A percentile compares a stretch with the other conserved stretches of the same genome.
phyloP scores from a whole-genome alignment of 2,329 filamentous ascomycete species.

The Ophiosphaerella narmari region DNA sequence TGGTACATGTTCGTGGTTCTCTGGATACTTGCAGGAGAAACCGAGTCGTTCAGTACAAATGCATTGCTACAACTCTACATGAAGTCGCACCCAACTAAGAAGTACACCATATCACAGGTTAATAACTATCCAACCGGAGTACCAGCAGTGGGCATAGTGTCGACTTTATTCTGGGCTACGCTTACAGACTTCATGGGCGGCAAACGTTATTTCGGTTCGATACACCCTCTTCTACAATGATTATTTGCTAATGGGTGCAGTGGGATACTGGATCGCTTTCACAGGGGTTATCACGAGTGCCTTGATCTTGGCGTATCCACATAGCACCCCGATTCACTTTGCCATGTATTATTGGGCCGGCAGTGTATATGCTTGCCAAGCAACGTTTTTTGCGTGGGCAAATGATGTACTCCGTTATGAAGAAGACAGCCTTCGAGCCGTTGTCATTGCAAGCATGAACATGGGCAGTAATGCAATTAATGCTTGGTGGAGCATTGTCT shows the following conservation, averaged over 20 bases:
- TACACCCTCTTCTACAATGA: not conserved
- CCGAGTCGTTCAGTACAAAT: constrained; percentile 72
- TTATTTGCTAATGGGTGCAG: constrained; percentile 15
- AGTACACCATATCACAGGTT: constrained; percentile 55
- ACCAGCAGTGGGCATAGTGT: constrained; percentile 57
- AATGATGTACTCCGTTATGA: constrained; percentile 71
- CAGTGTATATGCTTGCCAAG: constrained; percentile 72
- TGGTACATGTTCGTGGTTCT: constrained; percentile 70
- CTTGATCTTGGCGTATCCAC: constrained; percentile 62
- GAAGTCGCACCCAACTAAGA: constrained; percentile 51
- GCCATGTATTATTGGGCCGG: constrained; percentile 73
- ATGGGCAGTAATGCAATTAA: constrained; percentile 64
- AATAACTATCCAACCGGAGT: constrained; percentile 62
- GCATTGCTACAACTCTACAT: constrained; percentile 59
- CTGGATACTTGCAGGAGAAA: constrained; percentile 73
- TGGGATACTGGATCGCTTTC: constrained; percentile 63
- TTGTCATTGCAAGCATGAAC: constrained; percentile 75
- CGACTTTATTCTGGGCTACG: constrained; percentile 70
- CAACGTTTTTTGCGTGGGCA: constrained; percentile 76
- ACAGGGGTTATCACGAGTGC: constrained; percentile 66
- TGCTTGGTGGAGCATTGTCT: constrained; percentile 74
- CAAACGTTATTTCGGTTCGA: constrained; percentile 62
- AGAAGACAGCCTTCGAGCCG: constrained; percentile 64
- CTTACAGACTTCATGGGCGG: constrained; percentile 68
- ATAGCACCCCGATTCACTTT: constrained; percentile 61